These are phyloP conservation scores for Oryza brachyantha DNA, from an alignment of 176 grass and related monocot genomes.

Conservation along the genomic window DNA sequence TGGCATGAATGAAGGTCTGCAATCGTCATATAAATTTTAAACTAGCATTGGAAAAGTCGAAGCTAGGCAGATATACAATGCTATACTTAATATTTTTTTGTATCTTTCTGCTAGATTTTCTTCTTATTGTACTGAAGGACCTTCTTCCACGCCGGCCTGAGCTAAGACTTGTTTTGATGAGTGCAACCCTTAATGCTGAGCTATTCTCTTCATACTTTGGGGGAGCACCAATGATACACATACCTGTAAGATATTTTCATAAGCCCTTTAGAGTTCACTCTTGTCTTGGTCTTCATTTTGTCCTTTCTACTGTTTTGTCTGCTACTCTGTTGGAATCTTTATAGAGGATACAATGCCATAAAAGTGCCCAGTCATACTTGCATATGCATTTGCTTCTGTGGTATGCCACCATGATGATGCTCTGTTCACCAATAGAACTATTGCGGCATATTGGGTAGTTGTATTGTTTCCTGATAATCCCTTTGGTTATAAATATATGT, in stretches of 20 bases:
- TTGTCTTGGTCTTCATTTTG: neutral
- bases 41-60: neutral
- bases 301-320: conserved; percentile 4
- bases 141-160: conserved; percentile 83
- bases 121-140: conserved; percentile 98
- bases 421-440: neutral
- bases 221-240: conserved; percentile 92
- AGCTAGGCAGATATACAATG: neutral
- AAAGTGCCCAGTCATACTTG: neutral
- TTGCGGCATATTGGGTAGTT: neutral
- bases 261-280: neutral
- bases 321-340: neutral
- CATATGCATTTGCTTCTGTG: neutral
- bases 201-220: conserved; percentile 97
- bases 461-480: neutral
- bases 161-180: conserved; percentile 94
- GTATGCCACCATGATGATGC: neutral
- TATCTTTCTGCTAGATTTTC: conserved; percentile 66
- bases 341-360: neutral
- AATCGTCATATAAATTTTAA: conserved; percentile 14
- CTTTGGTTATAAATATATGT: neutral
- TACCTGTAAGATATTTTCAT: conserved; percentile 70
- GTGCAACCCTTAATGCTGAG: conserved; percentile 95
- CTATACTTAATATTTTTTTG: conserved; percentile 20
- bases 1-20: conserved; percentile 98